phyloP scores from a whole-genome alignment of 495 filamentous ascomycete species.

The Penicillium salamii region DNA sequence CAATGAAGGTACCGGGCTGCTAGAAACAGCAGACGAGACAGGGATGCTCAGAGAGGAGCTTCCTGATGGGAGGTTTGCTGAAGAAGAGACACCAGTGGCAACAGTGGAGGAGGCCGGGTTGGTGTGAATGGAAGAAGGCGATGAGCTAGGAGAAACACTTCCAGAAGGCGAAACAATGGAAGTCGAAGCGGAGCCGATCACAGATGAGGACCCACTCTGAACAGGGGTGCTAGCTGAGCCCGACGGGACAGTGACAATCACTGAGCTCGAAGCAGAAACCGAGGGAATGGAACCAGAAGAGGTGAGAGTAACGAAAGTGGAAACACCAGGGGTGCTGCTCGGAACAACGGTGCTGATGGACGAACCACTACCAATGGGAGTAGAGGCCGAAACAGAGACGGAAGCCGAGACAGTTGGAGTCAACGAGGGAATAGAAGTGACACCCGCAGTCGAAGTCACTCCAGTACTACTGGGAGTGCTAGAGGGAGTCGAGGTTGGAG shows the following conservation, averaged over 20 bases:
- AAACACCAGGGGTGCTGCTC: constrained; percentile 6
- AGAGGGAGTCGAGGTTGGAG: constrained; percentile 11
- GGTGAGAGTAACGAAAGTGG: constrained; percentile 15
- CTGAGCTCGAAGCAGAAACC: constrained; percentile 3
- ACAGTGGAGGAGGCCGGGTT: neutral
- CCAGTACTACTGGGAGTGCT: constrained; percentile 9
- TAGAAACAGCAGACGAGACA: neutral
- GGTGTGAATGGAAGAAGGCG: neutral
- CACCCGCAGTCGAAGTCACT: constrained; percentile 9
- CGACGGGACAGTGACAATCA: constrained; percentile 1
- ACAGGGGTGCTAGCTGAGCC: constrained; percentile 1
- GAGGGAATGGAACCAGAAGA: neutral
- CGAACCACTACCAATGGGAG: constrained; percentile 14
- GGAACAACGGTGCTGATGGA: constrained; percentile 13
- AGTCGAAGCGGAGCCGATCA: constrained; percentile 1
- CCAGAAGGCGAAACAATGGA: constrained; percentile 2
- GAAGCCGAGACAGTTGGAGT: constrained; percentile 10
- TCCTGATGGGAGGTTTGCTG: neutral
- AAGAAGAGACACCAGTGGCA: neutral
- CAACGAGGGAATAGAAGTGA: constrained; percentile 8
- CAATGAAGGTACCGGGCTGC: neutral
- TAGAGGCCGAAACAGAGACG: constrained; percentile 13
- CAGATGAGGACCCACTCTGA: neutral
- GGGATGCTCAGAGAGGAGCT: neutral
- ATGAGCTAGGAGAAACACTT: constrained; percentile 3